phyloP scores from a whole-genome alignment of 306 rosid species.

The Rosa lucieae region DNA sequence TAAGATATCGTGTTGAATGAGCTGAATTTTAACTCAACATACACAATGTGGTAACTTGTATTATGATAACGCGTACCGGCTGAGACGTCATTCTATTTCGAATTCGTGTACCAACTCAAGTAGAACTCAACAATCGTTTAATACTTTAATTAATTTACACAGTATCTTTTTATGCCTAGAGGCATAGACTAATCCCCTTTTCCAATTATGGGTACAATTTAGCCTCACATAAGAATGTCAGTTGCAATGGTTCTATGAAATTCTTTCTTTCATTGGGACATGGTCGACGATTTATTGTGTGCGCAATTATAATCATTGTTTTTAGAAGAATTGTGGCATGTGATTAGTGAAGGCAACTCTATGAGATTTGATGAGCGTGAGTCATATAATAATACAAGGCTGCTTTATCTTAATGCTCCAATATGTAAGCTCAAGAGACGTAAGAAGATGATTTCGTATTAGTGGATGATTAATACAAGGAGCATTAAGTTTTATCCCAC shows the following conservation, averaged over 20 bases:
- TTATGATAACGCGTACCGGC: too few relatives aligned
- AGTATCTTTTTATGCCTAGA: too few relatives aligned
- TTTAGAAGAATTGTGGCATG: background rate
- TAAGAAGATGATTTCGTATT: background rate
- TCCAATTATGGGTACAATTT: background rate
- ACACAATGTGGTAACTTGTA: too few relatives aligned
- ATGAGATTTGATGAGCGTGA: background rate
- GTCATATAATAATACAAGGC: background rate
- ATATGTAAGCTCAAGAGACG: constrained; percentile 1
- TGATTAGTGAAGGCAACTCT: constrained; percentile 3
- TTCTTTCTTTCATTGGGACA: background rate
- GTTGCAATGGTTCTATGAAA: background rate
- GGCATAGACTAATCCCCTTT: too few relatives aligned
- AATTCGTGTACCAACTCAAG: too few relatives aligned
- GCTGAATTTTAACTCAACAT: background rate
- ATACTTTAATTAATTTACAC: too few relatives aligned
- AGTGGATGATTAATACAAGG: background rate
- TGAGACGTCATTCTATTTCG: too few relatives aligned
- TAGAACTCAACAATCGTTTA: too few relatives aligned
- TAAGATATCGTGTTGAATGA: background rate
- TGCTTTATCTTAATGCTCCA: background rate
- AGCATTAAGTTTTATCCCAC: background rate
- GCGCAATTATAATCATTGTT: background rate
- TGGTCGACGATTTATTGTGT: background rate
- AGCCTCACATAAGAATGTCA: background rate